A percentile compares a stretch with the other conserved stretches of the same genome.
Evolutionary conservation across 495 filamentous ascomycete species (phyloP).

Genomic region (Penicillium salamii): DNA sequence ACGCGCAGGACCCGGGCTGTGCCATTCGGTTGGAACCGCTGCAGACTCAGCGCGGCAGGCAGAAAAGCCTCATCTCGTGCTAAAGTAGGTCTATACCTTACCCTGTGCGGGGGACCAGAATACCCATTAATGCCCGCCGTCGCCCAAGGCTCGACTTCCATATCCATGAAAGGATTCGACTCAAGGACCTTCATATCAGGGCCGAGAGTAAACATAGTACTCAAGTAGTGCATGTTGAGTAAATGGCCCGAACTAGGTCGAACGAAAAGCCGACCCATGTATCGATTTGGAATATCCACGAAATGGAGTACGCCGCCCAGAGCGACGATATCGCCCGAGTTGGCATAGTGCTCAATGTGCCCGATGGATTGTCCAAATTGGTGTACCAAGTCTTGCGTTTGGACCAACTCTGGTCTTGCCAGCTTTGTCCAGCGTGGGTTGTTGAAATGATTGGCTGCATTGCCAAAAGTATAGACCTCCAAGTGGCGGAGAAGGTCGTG

Average conservation of each 20-base stretch:
- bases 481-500: conserved; percentile 63
- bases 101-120: neutral
- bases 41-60: neutral
- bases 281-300: conserved; percentile 47
- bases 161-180: conserved; percentile 36
- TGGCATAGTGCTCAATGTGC: conserved; percentile 84
- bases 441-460: conserved; percentile 85
- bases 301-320: conserved; percentile 74
- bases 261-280: conserved; percentile 74
- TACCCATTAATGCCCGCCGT: neutral
- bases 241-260: conserved; percentile 66
- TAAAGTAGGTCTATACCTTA: conserved; percentile 1
- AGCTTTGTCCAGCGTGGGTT: conserved; percentile 55
- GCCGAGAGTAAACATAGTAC: conserved; percentile 65
- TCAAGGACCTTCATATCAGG: conserved; percentile 24
- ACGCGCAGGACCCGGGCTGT: conserved; percentile 39
- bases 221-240: conserved; percentile 78
- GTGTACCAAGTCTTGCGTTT: neutral
- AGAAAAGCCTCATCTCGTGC: conserved; percentile 7
- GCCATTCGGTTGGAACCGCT: neutral
- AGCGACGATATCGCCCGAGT: conserved; percentile 72
- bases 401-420: neutral
- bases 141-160: conserved; percentile 17
- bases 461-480: conserved; percentile 85
- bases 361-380: conserved; percentile 43